Evolutionary conservation across 2,329 filamentous ascomycete species (phyloP), one percentile per base, ranked within the genome.

Genomic region (Shiraia sp.): DNA sequence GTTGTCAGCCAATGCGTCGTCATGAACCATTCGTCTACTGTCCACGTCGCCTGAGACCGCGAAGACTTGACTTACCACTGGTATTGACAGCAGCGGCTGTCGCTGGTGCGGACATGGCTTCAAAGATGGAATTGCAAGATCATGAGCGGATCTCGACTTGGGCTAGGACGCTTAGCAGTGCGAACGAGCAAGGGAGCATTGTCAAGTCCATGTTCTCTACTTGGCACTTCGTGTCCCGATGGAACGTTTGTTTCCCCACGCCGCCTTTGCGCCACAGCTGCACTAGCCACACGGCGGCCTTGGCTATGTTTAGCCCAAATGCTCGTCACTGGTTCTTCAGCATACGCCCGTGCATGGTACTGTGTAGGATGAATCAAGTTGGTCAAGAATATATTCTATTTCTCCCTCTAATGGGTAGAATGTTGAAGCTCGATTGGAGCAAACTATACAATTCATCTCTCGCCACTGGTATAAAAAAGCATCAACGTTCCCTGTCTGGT

Each of bases 141-240:
- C 30, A 45, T 54, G 37, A 34, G 36, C 16, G 36, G 27, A 24
- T 10, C 13, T 35, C 35, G 15, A 19, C 37, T 4, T 16, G 14
- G 4, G 32, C 10, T 25, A 10, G 32, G 26, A 44, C 39, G 29
- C 33, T 25, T 40, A 36, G 40, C 38, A 30, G 22, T 25, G 31
- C 12, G 37, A 34, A 27, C 41, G 41, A 40, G 36, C 51, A 57
- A 57, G 56, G 47, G 50, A 58, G 54, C 45, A 52, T 51, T 53
- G 42, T 39, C 51, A 22, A 5, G 19, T 22, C 19, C 19, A 22
- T 22, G 19, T 49, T 61, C 55, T 57, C 48, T 51, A 60, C 61
- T 66, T 65, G 63, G 64, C 61, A 59, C 54, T 52, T 64, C 64
- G 64, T 68, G 64, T 55, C 63, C 63, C 59, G 38, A 58, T 60